Evolutionary conservation across 2,329 filamentous ascomycete species (phyloP), one percentile per base, ranked within the genome.

Genomic region (Pseudocercospora eumusae): DNA sequence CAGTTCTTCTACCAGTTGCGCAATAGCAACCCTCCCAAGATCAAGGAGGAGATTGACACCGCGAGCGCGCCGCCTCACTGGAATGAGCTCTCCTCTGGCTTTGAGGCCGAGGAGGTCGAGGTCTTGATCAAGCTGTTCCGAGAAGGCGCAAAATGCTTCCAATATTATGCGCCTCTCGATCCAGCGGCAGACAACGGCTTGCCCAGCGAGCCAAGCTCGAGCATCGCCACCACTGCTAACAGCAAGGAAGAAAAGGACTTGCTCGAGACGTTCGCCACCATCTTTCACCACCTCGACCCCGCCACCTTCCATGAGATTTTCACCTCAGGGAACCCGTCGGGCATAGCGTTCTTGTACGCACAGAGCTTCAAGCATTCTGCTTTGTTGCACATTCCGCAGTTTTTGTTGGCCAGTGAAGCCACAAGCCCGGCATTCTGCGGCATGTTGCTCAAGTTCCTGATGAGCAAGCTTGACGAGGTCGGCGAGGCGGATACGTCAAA

Each of bases 261-360:
- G 8, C 83, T 99, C 6, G 96, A 99, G 80, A 96, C 92, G 2
- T 99, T 99, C 75, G 95, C 93, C 1, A 98, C 95, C 0, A 93
- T 99, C 27, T 99, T 99, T 74, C 95, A 99, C 75, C 96, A 93
- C 77, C 95, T 99, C 66, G 95, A 99, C 73, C 95, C 95, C 1
- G 95, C 96, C 10, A 97, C 93, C 0, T 99, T 99, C 74, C 93
- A 99, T 71, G 95, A 99, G 79, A 92, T 99, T 44, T 99, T 99
- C 75, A 73, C 69, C 10, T 69, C 69, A 2, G 65, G 64, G 21
- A 66, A 63, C 7, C 64, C 69, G 18, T 67, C 67, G n/a, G 95
- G 98, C 79, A 98, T 99, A 64, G 93, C 93, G 40, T 91, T 92
- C 76, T 86, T 99, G 40, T 98, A 99, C 75, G 90, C 96, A 66